Base-by-base conservation (phyloP, 2,329 filamentous ascomycete genomes). In the Talaromyces sp. region DNA sequence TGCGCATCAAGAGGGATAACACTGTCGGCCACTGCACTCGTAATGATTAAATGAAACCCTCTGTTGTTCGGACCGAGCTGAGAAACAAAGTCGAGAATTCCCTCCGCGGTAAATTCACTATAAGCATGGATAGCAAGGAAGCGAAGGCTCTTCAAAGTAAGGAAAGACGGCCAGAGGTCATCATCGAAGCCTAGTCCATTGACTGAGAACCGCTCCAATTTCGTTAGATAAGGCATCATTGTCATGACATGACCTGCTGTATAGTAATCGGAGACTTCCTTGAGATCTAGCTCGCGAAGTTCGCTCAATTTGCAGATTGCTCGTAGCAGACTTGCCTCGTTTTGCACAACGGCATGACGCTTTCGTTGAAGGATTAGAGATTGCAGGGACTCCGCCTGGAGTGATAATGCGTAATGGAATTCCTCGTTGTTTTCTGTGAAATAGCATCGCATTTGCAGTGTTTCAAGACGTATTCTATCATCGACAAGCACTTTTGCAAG, bases 211-310 rank as follows among this genome's bases (percentile, higher is more conserved):
- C 71, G 69, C 62, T 76, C 74, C 9, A 78, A 68, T 31, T 70
- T 65, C 5, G 73, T 72, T 22, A 78, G 70, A 35, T 59, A 70
- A 19, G 72, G 66, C 2, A 71, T 71, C 8, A 78, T 64, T 8
- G 68, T 56, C 27, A 70, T 69, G 56, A 76, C 69, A 61, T 78
- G 72, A 14, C 72, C 70, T 52, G 69, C 68, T 7, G 71, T 69
- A 66, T 78, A 77, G 43, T 70, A 70, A 33, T 75, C 73, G 3
- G 75, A 76, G 39, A 78, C 72, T 43, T 74, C 73, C 60, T 74
- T 74, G 27, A 78, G 69, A 16, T 74, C 70, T 2, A 78, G 70
- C 41, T 74, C 72, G 45, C 69, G 69, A 31, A 78, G 66, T 33
- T 74, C 67, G 10, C 65, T 67, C 45, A 78, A 68, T 58, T 70